phyloP scores from a whole-genome alignment of 202 grass and related monocot species.

The Brachypodium distachyon region DNA sequence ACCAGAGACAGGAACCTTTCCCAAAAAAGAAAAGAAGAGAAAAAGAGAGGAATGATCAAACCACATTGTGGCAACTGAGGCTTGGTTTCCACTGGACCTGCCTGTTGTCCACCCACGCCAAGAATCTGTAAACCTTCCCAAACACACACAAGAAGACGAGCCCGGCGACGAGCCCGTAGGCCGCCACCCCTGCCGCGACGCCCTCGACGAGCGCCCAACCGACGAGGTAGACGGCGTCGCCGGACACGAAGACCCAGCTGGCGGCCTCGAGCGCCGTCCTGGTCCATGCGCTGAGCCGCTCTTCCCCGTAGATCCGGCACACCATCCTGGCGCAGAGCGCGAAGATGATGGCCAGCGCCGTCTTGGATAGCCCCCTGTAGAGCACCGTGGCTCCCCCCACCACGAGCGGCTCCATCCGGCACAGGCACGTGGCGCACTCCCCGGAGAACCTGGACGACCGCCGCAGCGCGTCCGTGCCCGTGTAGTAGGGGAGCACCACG shows the following conservation, averaged over 20 bases:
- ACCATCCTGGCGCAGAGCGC: conserved; percentile 62
- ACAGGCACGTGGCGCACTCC: conserved; percentile 66
- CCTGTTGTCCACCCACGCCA: conserved; percentile 36
- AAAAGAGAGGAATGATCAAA: not conserved
- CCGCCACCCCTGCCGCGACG: not conserved
- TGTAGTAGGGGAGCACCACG: conserved; percentile 60
- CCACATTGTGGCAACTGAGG: conserved; percentile 15
- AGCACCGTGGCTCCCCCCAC: conserved; percentile 32
- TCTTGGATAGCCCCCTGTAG: conserved; percentile 59
- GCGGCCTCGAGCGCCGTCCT: conserved; percentile 37
- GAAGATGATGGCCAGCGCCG: conserved; percentile 41
- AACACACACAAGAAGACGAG: conserved; percentile 54
- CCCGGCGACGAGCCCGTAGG: conserved; percentile 29
- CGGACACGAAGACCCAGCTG: conserved; percentile 55
- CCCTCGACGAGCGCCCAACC: conserved; percentile 12
- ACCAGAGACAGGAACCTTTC: not conserved
- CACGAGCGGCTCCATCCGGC: conserved; percentile 46
- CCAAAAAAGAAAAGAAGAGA: not conserved
- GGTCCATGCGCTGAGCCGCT: conserved; percentile 34
- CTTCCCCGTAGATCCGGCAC: conserved; percentile 56
- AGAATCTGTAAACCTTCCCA: conserved; percentile 44
- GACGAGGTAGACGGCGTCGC: conserved; percentile 39
- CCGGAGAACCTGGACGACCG: conserved; percentile 59
- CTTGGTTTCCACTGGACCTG: conserved; percentile 33
- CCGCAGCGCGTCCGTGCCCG: conserved; percentile 50